A percentile compares a stretch with the other conserved stretches of the same genome.
These are phyloP conservation scores for Magnolia officinalis DNA, from an alignment of 164 flowering plant genomes.

Conservation along the genomic window DNA sequence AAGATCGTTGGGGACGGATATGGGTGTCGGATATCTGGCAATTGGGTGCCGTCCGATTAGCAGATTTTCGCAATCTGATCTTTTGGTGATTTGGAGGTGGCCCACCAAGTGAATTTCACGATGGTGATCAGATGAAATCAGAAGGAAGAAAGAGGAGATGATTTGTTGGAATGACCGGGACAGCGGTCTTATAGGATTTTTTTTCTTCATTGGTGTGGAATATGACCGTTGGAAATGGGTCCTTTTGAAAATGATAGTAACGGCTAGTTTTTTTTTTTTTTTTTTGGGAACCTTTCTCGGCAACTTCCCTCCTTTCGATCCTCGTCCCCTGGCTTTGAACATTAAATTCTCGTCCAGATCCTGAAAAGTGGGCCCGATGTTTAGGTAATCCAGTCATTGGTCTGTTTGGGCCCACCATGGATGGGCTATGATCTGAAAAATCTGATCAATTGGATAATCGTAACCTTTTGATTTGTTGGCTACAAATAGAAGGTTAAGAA, in stretches of 20 bases:
- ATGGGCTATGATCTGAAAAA: background rate
- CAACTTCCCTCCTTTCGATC: background rate
- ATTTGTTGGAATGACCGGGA: background rate
- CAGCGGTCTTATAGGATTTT: conserved; percentile 5
- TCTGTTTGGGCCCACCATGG: background rate
- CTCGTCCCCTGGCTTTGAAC: background rate
- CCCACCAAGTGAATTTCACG: background rate
- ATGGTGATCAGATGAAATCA: background rate
- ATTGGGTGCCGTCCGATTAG: too few relatives aligned
- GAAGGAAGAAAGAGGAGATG: background rate
- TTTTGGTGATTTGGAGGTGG: background rate
- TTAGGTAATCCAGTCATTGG: background rate
- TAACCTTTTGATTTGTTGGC: too few relatives aligned
- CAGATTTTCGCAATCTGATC: background rate
- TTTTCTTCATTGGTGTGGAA: conserved; percentile 8
- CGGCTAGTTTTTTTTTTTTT: conserved; percentile 19
- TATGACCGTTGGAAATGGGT: conserved; percentile 15
- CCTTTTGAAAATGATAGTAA: conserved; percentile 4
- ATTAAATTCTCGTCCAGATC: background rate
- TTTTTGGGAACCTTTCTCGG: background rate
- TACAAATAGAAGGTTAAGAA: too few relatives aligned
- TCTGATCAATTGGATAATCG: too few relatives aligned
- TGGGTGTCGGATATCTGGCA: too few relatives aligned
- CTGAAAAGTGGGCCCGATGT: background rate
- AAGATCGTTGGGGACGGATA: too few relatives aligned